Evolutionary conservation across 2,329 filamentous ascomycete species (phyloP).

Genomic region (Monascus ruber): DNA sequence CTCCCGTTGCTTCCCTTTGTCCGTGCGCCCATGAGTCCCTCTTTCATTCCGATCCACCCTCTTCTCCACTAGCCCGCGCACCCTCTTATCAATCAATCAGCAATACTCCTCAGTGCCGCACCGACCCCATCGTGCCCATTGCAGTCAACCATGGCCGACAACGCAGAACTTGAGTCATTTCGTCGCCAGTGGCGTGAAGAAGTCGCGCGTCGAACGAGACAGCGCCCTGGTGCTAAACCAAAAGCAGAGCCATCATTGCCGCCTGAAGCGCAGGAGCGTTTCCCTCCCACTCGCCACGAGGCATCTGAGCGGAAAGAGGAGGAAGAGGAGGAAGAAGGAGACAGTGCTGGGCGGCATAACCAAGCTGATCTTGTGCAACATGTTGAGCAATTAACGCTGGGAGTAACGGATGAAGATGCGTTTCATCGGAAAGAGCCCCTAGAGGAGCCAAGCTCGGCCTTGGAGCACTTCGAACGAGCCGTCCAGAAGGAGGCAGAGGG

Average conservation of each 20-base stretch:
- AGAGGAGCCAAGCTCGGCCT: conserved; percentile 56
- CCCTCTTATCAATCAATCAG: conserved; percentile 12
- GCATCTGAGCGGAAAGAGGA: conserved; percentile 28
- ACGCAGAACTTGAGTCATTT: conserved; percentile 74
- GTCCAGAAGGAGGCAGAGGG: conserved; percentile 80
- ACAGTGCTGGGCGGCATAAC: conserved; percentile 8
- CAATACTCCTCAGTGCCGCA: background rate
- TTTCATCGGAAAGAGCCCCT: conserved; percentile 19
- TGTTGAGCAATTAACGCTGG: conserved; percentile 24
- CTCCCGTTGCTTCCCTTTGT: background rate
- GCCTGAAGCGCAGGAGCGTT: conserved; percentile 14
- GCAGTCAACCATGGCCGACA: conserved; percentile 30
- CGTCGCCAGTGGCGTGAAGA: conserved; percentile 78
- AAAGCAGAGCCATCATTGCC: conserved; percentile 5
- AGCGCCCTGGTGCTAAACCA: conserved; percentile 5
- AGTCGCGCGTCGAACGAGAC: conserved; percentile 44
- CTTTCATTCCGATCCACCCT: background rate
- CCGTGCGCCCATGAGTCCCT: background rate
- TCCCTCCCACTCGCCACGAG: conserved; percentile 30
- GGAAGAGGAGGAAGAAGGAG: conserved; percentile 20
- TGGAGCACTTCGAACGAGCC: conserved; percentile 87
- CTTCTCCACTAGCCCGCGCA: conserved; percentile 3
- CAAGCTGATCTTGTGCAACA: conserved; percentile 24
- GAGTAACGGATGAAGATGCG: conserved; percentile 25
- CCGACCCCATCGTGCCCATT: conserved; percentile 5